Evolutionary conservation across 1,284 basidiomycete species (phyloP).

Genomic region (Ceratobasidium papillatum): DNA sequence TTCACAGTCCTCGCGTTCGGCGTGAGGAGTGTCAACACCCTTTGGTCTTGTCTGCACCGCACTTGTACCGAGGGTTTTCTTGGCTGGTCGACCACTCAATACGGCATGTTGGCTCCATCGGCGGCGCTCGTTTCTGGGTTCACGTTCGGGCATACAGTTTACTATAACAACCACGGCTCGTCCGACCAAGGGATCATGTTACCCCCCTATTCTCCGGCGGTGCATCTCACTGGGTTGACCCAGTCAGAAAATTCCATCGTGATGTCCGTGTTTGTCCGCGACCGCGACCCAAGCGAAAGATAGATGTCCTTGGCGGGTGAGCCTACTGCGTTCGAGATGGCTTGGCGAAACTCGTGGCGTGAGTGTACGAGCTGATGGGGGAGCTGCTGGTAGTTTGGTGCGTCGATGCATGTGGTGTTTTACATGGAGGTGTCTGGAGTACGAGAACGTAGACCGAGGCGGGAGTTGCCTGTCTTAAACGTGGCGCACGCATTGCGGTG

Average conservation of each 20-base stretch:
- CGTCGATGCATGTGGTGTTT: too few species aligned
- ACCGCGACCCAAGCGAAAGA: not conserved
- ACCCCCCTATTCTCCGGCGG: not conserved
- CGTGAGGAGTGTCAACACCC: not conserved
- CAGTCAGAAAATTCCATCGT: conserved; percentile 8
- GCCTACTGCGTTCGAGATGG: not conserved
- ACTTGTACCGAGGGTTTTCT: not conserved
- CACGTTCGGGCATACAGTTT: not conserved
- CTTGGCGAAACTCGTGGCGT: conserved; percentile 2
- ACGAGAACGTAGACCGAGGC: not conserved
- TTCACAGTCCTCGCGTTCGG: not conserved
- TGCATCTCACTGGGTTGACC: not conserved
- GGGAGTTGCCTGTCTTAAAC: not conserved
- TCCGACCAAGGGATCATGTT: not conserved
- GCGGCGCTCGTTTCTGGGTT: not conserved
- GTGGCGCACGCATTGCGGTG: not conserved
- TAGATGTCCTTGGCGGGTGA: conserved; percentile 18
- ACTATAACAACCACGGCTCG: not conserved
- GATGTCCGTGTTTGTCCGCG: not conserved
- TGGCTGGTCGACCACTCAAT: not conserved
- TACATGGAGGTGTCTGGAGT: conserved; percentile 5
- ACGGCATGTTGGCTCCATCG: not conserved
- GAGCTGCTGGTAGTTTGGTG: not conserved
- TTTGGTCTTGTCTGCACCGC: not conserved
- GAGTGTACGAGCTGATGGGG: not conserved